A percentile compares a stretch with the other conserved stretches of the same genome.
Evolutionary conservation across 139 green algal genomes (phyloP).

Genomic region (Closterium sp.): DNA sequence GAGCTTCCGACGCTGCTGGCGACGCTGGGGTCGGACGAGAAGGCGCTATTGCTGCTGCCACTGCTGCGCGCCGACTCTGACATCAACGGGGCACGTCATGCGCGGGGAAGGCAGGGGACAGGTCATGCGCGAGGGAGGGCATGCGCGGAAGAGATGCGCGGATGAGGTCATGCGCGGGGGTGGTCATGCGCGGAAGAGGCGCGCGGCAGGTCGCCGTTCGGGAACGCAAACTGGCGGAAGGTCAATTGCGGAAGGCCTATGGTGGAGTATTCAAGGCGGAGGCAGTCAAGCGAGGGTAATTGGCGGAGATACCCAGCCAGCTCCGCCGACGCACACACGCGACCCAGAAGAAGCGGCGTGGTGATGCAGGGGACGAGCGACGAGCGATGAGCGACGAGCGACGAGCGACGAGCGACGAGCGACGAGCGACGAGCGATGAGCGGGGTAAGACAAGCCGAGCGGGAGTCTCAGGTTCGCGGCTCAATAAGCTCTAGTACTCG

Average conservation of each 20-base stretch:
- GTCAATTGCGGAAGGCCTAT: neutral
- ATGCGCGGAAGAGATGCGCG: neutral
- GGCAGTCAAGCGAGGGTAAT: neutral
- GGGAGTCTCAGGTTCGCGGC: neutral
- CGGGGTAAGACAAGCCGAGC: neutral
- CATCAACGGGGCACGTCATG: no score
- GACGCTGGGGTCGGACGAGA: neutral
- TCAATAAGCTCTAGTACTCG: no score
- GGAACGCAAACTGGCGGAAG: neutral
- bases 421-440: neutral
- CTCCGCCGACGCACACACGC: no score
- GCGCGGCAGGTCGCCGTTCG: neutral
- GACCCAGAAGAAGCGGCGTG: no score
- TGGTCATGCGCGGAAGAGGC: neutral
- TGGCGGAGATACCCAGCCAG: neutral
- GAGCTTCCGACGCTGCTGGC: neutral
- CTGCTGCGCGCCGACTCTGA: no score
- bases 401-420: no score
- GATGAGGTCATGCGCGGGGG: neutral
- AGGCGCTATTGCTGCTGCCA: no score
- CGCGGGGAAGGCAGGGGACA: no score
- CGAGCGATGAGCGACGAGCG: neutral
- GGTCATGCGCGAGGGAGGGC: no score
- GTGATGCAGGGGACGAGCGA: no score
- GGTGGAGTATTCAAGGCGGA: neutral